Evolutionary conservation across 2,329 filamentous ascomycete genomes (phyloP).

Genomic region (Rhynchosporium graminicola): DNA sequence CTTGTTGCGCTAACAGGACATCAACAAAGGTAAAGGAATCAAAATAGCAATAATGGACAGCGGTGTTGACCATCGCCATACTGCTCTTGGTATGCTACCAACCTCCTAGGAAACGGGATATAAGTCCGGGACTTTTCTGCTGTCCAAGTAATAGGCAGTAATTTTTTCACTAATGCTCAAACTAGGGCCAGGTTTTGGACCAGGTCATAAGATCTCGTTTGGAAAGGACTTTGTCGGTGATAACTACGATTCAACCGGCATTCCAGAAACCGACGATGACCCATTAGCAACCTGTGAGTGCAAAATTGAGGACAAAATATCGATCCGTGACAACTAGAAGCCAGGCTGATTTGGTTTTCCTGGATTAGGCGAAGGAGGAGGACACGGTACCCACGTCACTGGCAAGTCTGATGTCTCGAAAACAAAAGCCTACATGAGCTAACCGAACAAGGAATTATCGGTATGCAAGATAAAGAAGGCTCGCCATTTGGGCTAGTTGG

Average conservation of each 20-base stretch:
- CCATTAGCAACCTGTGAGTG: constrained; percentile 27
- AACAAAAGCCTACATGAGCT: not conserved
- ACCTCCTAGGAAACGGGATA: no score
- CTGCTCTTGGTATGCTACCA: constrained; percentile 58
- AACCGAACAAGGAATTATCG: not conserved
- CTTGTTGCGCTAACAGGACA: not conserved
- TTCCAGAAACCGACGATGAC: constrained; percentile 4
- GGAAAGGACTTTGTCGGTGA: constrained; percentile 54
- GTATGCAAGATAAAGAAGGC: not conserved
- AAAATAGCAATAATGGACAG: constrained; percentile 44
- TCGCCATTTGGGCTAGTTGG: not conserved
- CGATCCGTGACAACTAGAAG: not conserved
- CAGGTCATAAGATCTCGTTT: constrained; percentile 57
- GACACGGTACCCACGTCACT: constrained; percentile 34
- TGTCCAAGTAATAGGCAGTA: no score
- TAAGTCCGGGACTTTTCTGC: no score
- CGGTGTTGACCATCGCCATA: constrained; percentile 61
- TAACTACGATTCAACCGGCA: constrained; percentile 19
- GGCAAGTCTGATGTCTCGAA: constrained; percentile 11
- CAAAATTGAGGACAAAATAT: not conserved
- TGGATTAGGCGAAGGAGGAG: constrained; percentile 19
- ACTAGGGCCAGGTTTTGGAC: constrained; percentile 50
- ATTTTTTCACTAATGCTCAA: no score
- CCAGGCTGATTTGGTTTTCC: not conserved
- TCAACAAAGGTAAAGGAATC: constrained; percentile 44